Base-by-base conservation (phyloP, 768 basidiomycete species). In the Mycena leptocephala region DNA sequence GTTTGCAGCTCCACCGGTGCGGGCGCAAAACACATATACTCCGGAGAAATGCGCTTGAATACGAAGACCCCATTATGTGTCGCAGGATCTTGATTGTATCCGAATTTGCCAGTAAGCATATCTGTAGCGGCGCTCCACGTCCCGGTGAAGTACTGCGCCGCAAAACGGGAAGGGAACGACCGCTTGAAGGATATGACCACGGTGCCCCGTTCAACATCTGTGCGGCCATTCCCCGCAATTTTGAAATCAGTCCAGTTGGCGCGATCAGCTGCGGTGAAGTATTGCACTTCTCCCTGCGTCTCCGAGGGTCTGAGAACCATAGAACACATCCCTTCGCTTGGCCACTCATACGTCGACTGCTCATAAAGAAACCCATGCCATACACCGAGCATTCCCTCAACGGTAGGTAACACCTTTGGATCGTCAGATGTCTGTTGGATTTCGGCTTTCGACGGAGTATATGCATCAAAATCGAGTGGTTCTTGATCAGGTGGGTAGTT, bases 1-100 rank as follows among this genome's bases (percentile, higher is more conserved):
- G 64, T 55, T 28, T 63, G 53, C 22, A 83, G 74, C 39, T 77
- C 80, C 13, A 74, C 53, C 24, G 83, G 80, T 3, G 80, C 64
- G 4, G 84, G 84, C 32, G 76, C 73, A 48, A 81, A 81, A 8
- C 80, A 68, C 32, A 84, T 62, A 35, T 80, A 43, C 35, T 76
- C 76, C 13, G 83, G 80, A 6, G 74, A 32, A 8, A 79, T 76
- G 9, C 80, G 72, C 67, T 80, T 82, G 71, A 84, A 80, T 48
- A 83, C 67, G 63, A 83, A 84, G 1, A 46, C 68, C 20, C 28
- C 63, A 11, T n/a, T n/a, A n/a, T n/a, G n/a, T n/a, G n/a, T n/a
- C n/a, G n/a, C n/a, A n/a, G n/a, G n/a, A 26, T 76, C 53, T 20
- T 71, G 65, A 2, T 74, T 66, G 3, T 30, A 0, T 1, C 59